Conservation (phyloP, 495 filamentous ascomycete species). For the Xylaria sp. region DNA sequence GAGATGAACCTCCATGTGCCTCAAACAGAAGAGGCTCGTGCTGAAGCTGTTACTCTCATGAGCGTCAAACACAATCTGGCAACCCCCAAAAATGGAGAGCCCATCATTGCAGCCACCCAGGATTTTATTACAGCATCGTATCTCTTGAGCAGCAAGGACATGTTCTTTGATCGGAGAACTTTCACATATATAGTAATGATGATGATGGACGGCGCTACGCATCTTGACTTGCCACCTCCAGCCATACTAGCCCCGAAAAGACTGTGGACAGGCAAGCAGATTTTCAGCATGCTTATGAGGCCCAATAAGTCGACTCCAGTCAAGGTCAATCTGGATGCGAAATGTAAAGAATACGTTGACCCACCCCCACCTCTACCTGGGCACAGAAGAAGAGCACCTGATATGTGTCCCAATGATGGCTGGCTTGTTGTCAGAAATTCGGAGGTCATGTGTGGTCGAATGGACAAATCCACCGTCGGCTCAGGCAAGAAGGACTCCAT, state of each 20-base stretch:
- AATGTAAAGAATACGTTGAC: conserved; percentile 80
- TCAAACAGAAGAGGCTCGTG: conserved; percentile 95
- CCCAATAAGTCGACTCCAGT: conserved; percentile 83
- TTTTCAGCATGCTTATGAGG: conserved; percentile 94
- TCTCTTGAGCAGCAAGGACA: conserved; percentile 88
- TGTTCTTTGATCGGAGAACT: conserved; percentile 83
- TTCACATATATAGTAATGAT: conserved; percentile 91
- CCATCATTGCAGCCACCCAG: conserved; percentile 97
- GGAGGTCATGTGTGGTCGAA: conserved; percentile 96
- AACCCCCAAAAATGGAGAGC: conserved; percentile 96
- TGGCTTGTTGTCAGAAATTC: conserved; percentile 95
- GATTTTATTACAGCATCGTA: conserved; percentile 98
- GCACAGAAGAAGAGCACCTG: conserved; percentile 57
- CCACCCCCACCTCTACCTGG: conserved; percentile 41
- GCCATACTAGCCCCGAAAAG: conserved; percentile 83
- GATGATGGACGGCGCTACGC: conserved; percentile 84
- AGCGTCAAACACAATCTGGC: conserved; percentile 95
- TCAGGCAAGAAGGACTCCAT: conserved; percentile 97
- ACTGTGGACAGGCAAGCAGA: conserved; percentile 97
- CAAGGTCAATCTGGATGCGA: conserved; percentile 89
- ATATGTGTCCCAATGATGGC: conserved; percentile 83
- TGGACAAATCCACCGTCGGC: conserved; percentile 96
- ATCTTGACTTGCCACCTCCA: conserved; percentile 86
- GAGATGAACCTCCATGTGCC: conserved; percentile 99
- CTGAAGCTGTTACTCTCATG: conserved; percentile 96